phyloP scores from a whole-genome alignment of 2,329 filamentous ascomycete genomes.

The Hypoxylon sp. region DNA sequence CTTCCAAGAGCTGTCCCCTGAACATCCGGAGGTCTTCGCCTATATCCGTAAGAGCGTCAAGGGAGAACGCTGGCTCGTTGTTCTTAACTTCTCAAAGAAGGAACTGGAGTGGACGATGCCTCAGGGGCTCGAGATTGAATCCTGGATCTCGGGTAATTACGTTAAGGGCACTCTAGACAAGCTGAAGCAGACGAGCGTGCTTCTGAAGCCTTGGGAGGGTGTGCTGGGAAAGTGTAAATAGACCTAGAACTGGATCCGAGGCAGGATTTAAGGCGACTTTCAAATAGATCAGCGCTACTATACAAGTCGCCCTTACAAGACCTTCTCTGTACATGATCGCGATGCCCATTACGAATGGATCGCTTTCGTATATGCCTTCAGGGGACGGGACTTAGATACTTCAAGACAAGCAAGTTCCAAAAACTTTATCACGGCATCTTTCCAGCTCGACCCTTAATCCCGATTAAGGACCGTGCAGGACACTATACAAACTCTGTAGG shows the following conservation, averaged over 20 bases:
- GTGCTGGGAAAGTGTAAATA: conserved; percentile 45
- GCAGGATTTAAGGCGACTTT: neutral
- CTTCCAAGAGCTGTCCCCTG: conserved; percentile 59
- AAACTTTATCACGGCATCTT: no score
- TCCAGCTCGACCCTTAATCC: no score
- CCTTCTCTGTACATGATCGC: neutral
- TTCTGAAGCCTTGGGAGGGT: conserved; percentile 52
- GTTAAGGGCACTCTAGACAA: conserved; percentile 46
- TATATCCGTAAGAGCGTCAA: conserved; percentile 48
- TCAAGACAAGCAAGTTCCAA: no score
- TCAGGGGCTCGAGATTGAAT: conserved; percentile 44
- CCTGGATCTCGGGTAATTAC: conserved; percentile 49
- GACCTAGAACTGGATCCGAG: neutral
- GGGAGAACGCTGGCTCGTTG: conserved; percentile 52
- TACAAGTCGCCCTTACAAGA: neutral
- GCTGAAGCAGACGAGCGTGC: conserved; percentile 38
- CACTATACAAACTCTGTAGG: neutral
- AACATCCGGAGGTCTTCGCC: conserved; percentile 47
- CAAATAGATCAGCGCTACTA: neutral
- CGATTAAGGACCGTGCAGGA: no score
- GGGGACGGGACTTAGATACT: no score
- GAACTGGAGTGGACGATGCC: conserved; percentile 49
- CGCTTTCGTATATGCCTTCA: neutral
- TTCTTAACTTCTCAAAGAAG: conserved; percentile 52
- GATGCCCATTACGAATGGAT: neutral